phyloP scores from a whole-genome alignment of 257 asterid genomes.

The Gentiana macrophylla region DNA sequence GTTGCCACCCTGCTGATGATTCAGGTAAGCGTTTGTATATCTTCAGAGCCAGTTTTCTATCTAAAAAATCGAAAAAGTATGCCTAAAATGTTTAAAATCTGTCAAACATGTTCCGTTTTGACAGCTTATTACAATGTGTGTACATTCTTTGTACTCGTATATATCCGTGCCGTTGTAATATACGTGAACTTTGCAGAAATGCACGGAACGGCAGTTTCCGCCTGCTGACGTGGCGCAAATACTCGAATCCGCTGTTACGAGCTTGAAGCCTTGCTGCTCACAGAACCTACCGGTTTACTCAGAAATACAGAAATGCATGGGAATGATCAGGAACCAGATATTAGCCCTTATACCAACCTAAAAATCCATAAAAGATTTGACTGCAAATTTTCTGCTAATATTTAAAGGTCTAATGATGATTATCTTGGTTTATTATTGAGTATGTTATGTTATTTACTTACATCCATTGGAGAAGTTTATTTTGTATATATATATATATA shows the following conservation, averaged over 20 bases:
- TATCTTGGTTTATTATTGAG: too few species aligned
- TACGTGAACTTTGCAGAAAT: constrained; percentile 47
- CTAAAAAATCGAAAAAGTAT: too few species aligned
- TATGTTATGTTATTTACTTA: too few species aligned
- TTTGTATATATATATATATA: too few species aligned
- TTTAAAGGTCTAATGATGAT: too few species aligned
- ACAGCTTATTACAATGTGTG: background rate
- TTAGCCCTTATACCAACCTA: constrained; percentile 83
- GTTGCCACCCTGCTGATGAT: constrained; percentile 84
- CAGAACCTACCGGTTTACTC: constrained; percentile 68
- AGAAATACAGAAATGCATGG: constrained; percentile 90
- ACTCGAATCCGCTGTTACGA: constrained; percentile 77
- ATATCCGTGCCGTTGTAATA: background rate
- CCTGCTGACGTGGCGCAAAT: constrained; percentile 86
- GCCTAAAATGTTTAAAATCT: too few species aligned
- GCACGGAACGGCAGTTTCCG: constrained; percentile 90
- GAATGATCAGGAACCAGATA: constrained; percentile 91
- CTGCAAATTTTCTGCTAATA: too few species aligned
- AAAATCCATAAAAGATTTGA: background rate
- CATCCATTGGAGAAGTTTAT: too few species aligned
- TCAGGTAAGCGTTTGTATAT: constrained; percentile 26
- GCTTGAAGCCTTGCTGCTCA: constrained; percentile 69
- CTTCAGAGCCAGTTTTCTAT: too few species aligned
- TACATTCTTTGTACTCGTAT: background rate
- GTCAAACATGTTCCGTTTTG: background rate